These are phyloP conservation scores for Proliferodiscus dingleyae DNA, from an alignment of 2,329 filamentous ascomycete species.

Conservation along the genomic window DNA sequence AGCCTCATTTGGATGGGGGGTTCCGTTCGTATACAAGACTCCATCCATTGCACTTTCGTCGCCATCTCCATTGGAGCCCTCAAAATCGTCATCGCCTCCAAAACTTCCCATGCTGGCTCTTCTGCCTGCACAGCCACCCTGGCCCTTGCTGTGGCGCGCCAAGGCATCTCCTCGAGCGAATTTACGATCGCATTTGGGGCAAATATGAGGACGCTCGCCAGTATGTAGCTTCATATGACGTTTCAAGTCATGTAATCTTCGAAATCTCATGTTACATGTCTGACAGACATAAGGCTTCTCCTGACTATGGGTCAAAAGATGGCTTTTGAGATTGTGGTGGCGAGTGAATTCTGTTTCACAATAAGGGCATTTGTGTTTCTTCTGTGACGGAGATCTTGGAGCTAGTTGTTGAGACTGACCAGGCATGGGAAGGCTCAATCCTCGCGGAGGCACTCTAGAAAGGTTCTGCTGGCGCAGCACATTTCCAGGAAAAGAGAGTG, in stretches of 20 bases:
- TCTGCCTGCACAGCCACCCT: conserved; percentile 89
- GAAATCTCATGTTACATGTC: conserved; percentile 88
- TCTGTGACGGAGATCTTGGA: conserved; percentile 68
- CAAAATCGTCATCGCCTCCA: conserved; percentile 70
- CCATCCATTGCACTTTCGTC: conserved; percentile 56
- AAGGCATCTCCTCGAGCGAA: conserved; percentile 95
- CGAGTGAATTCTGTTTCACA: conserved; percentile 96
- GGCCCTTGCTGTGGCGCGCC: conserved; percentile 90
- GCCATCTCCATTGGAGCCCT: conserved; percentile 45
- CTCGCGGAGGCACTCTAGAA: conserved; percentile 36
- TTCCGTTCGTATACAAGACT: conserved; percentile 42
- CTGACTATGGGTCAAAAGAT: conserved; percentile 94
- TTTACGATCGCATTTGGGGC: conserved; percentile 87
- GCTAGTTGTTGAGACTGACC: conserved; percentile 40
- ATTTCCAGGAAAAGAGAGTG: conserved; percentile 30
- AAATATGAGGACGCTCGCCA: conserved; percentile 91
- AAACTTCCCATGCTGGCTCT: conserved; percentile 82
- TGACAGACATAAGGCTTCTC: conserved; percentile 96
- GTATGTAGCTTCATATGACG: conserved; percentile 95
- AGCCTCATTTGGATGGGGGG: conserved; percentile 52
- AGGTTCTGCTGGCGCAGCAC: conserved; percentile 23
- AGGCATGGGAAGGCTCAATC: conserved; percentile 55
- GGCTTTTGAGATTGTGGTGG: conserved; percentile 96
- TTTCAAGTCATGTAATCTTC: conserved; percentile 90
- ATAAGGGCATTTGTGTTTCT: conserved; percentile 95